A percentile compares a stretch with the other conserved stretches of the same genome.
Conservation (phyloP, 106 monocot species). For the Vanilla planifolia region DNA sequence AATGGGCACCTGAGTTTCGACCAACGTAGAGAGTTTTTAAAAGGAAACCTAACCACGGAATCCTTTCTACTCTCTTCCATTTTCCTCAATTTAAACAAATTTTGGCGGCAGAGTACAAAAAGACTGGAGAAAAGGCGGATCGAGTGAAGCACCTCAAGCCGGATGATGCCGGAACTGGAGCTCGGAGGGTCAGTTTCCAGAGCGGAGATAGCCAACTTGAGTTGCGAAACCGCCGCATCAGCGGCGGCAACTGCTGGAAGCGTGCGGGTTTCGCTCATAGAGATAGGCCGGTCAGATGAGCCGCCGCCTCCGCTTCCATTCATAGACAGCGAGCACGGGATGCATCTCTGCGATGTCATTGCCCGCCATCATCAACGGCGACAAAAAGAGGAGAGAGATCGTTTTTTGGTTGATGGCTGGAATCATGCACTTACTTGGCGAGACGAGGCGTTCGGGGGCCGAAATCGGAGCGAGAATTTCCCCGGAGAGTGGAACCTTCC, state of each 20-base stretch:
- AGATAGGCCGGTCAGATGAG: not conserved
- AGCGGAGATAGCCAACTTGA: constrained; percentile 18
- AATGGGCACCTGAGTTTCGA: constrained; percentile 56
- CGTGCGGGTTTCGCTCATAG: constrained; percentile 14
- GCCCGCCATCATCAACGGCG: not conserved
- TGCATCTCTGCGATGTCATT: constrained; percentile 1
- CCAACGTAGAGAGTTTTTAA: not conserved
- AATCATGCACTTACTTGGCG: not conserved
- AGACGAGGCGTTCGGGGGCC: not conserved
- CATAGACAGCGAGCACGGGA: constrained; percentile 9
- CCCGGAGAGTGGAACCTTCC: not conserved
- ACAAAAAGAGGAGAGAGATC: not conserved
- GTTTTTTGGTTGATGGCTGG: not conserved
- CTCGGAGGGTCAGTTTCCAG: constrained; percentile 21
- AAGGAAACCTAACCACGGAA: not conserved
- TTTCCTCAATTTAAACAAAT: too few relatives aligned
- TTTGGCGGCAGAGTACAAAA: too few relatives aligned
- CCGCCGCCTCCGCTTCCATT: constrained; percentile 8
- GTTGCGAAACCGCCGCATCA: constrained; percentile 12
- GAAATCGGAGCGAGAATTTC: not conserved
- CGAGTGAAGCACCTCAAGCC: constrained; percentile 46
- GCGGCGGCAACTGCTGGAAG: constrained; percentile 14
- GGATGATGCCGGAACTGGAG: constrained; percentile 72
- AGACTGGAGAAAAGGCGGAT: not conserved
- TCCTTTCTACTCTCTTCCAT: not conserved